Evolutionary conservation across 768 basidiomycete species (phyloP).

Genomic region (Tricholoma saponaceum): DNA sequence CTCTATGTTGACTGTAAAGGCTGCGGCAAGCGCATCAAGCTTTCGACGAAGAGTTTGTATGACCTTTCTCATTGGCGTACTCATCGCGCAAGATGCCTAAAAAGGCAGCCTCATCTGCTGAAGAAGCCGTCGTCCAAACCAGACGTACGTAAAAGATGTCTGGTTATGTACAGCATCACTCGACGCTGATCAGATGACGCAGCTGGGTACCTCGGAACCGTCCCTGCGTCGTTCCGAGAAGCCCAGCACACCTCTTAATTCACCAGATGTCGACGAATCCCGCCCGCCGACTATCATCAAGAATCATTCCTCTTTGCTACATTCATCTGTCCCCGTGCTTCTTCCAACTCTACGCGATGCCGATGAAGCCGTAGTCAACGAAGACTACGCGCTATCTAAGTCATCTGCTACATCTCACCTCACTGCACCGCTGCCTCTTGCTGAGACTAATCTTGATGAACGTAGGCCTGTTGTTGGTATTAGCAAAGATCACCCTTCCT

Average conservation of each 20-base stretch:
- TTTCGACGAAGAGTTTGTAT: constrained; percentile 62
- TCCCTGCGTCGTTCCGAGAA: constrained; percentile 1
- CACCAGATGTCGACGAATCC: background rate
- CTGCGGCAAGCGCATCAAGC: constrained; percentile 56
- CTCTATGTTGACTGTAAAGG: constrained; percentile 50
- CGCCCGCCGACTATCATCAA: background rate
- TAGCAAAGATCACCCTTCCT: constrained; percentile 3
- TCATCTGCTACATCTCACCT: background rate
- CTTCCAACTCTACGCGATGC: background rate
- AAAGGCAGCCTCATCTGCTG: constrained; percentile 23
- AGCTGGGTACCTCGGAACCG: background rate
- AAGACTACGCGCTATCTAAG: background rate
- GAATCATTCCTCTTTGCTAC: background rate
- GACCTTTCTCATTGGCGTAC: constrained; percentile 67
- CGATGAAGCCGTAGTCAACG: background rate
- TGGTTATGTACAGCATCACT: background rate
- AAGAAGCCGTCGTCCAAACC: constrained; percentile 8
- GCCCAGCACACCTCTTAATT: background rate
- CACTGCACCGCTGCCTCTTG: background rate
- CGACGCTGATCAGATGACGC: background rate
- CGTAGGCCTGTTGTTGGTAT: too few species aligned
- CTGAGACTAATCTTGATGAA: background rate
- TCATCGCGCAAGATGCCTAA: constrained; percentile 58
- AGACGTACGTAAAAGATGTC: constrained; percentile 2
- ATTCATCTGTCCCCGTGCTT: background rate